Conservation (phyloP, 2,329 filamentous ascomycete species). For the Pezicula neosporulosa region DNA sequence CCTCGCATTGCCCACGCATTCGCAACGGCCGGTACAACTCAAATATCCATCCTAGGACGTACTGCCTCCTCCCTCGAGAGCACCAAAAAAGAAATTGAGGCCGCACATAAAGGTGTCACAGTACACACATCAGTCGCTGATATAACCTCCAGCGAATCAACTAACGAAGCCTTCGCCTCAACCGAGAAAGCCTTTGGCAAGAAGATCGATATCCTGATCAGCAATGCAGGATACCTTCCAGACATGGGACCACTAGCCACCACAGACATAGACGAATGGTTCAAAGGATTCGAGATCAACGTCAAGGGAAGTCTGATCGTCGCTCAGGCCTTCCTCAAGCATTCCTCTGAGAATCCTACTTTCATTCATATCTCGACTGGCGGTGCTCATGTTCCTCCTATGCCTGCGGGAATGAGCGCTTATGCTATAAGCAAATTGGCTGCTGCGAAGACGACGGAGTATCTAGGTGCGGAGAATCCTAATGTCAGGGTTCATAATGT, state of each 20-base stretch:
- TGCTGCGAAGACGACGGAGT: conserved; percentile 4
- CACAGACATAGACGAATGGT: conserved; percentile 5
- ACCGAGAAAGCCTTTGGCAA: conserved; percentile 2
- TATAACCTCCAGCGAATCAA: neutral
- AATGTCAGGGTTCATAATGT: conserved; percentile 5
- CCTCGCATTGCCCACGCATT: conserved; percentile 1
- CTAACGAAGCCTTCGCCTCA: neutral
- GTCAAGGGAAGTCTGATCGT: conserved; percentile 7
- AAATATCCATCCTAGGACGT: conserved; percentile 23
- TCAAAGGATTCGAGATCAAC: conserved; percentile 5
- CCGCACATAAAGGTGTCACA: neutral
- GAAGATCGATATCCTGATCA: conserved; percentile 9
- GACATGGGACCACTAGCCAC: conserved; percentile 3
- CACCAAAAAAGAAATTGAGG: conserved; percentile 3
- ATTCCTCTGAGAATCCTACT: neutral
- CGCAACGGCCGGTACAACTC: conserved; percentile 18
- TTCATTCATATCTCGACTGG: conserved; percentile 4
- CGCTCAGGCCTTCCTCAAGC: conserved; percentile 5
- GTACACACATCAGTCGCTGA: conserved; percentile 2
- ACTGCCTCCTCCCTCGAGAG: neutral
- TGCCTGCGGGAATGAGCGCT: neutral
- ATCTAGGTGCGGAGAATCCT: conserved; percentile 6
- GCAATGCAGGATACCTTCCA: conserved; percentile 9
- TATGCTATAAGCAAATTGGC: conserved; percentile 5
- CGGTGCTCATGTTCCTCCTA: conserved; percentile 1